These are phyloP conservation scores for Juglanconis juglandina DNA, from an alignment of 2,329 filamentous ascomycete genomes.

Conservation along the genomic window DNA sequence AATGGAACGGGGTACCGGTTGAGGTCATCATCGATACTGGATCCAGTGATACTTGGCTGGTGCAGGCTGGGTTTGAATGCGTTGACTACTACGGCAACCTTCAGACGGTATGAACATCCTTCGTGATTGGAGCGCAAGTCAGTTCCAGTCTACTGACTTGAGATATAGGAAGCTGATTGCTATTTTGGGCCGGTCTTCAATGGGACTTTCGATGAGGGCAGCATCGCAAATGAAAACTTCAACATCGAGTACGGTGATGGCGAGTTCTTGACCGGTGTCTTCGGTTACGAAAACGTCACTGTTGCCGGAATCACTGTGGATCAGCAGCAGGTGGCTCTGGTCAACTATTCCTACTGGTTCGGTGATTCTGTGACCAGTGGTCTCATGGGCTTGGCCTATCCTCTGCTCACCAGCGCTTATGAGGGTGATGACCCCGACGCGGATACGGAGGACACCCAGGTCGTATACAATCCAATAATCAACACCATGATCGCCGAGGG, in stretches of 20 bases:
- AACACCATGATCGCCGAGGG: constrained; percentile 44
- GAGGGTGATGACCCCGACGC: constrained; percentile 21
- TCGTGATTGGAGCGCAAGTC: not conserved
- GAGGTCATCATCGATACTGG: constrained; percentile 13
- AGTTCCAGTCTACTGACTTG: not conserved
- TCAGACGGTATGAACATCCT: not conserved
- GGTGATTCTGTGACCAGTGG: constrained; percentile 45
- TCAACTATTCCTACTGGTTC: constrained; percentile 38
- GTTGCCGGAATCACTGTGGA: constrained; percentile 43
- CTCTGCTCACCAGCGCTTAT: constrained; percentile 40
- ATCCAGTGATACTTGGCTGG: constrained; percentile 14
- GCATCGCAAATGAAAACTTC: constrained; percentile 37
- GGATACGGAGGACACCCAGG: constrained; percentile 20
- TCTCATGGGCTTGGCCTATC: constrained; percentile 49
- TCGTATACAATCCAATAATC: constrained; percentile 47
- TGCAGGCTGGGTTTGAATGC: constrained; percentile 14
- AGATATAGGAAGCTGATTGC: constrained; percentile 17
- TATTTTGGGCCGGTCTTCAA: constrained; percentile 24
- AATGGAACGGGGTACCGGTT: not conserved
- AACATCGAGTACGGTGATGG: constrained; percentile 42
- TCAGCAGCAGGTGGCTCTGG: constrained; percentile 44
- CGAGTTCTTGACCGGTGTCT: constrained; percentile 35
- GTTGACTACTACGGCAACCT: constrained; percentile 1
- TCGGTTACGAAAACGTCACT: constrained; percentile 38
- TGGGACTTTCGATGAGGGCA: constrained; percentile 30